Percentiles rank a stretch among this genome's conserved stretches.
Evolutionary conservation across 75 land plant genomes (phyloP).

Genomic region (Pseudotsuga menziesii): DNA sequence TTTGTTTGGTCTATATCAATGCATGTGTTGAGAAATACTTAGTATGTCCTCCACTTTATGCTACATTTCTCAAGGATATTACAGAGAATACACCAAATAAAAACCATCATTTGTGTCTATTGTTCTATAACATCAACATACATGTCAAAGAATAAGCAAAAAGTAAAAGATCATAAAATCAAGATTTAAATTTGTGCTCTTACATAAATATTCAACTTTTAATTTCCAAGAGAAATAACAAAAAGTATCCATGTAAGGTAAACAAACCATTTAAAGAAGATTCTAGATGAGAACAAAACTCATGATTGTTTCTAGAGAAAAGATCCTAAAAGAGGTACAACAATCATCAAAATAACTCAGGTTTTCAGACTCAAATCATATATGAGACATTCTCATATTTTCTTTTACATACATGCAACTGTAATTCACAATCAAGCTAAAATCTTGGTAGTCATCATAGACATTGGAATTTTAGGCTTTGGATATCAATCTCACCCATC

Average conservation of each 20-base stretch:
- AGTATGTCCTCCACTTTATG: slow-evolving; percentile 4
- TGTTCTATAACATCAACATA: neutral
- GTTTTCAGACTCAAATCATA: neutral
- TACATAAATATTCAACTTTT: neutral
- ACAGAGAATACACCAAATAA: neutral
- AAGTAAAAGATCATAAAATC: neutral
- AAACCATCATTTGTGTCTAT: neutral
- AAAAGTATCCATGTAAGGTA: neutral
- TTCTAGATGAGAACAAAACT: slow-evolving; percentile 89
- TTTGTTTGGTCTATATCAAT: neutral
- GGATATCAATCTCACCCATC: no score
- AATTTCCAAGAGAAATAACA: neutral
- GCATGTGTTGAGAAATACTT: slow-evolving; percentile 1
- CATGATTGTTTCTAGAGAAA: slow-evolving; percentile 79
- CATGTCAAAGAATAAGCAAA: neutral
- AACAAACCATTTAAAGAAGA: slow-evolving; percentile 82
- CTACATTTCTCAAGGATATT: neutral
- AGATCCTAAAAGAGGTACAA: slow-evolving; percentile 47
- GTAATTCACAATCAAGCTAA: no score
- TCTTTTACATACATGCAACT: neutral
- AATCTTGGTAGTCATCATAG: no score
- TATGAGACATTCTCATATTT: no score
- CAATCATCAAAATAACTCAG: neutral
- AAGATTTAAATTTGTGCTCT: neutral
- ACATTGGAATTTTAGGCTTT: no score